Base-by-base conservation (phyloP, 805 yeast genomes). In the Scheffersomyces stipitis region DNA sequence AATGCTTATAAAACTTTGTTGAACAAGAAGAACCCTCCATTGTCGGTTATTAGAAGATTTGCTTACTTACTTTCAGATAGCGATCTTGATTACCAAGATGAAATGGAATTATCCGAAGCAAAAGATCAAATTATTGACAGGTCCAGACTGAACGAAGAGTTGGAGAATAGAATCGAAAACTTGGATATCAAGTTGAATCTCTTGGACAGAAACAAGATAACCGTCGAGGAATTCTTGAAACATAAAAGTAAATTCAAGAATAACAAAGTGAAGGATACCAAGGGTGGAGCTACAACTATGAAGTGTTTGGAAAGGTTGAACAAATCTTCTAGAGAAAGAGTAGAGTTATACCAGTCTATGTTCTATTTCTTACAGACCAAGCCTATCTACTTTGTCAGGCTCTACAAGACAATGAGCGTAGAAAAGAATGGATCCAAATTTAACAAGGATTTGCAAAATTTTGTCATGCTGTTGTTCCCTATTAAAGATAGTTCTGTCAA, bases 361-460 rank as follows among this genome's bases (percentile, higher is more conserved):
- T 81, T 93, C 48, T 93, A 83, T 52, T 62, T 91, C 17, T 59
- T 93, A 30, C 98, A 93, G 56, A 85, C 95, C 0, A 87, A 86
- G 50, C 86, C 96, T 0, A 56, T 60, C 1, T 91, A 91, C 51
- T 71, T 90, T 53, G 69, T 80, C 2, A 62, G 78, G 10, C 58
- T 87, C 24, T 75, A 79, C 37, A 57, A 65, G 12, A 49, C 58
- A 7, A 57, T 63, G 18, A 47, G 33, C 41, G 30, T 26, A n/a
- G 43, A 40, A 10, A 38, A 29, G 13, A 38, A 36, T 15, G 32
- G 30, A 10, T 24, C 34, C 8, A 27, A 34, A 22, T 46, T 46
- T 27, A 41, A 41, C 31, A 50, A 47, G 30, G 55, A 52, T 15
- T 48, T 68, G 20, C 57, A 57, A 18, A 30, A 33, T 2, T 51